phyloP scores from a whole-genome alignment of 164 flowering plant species.

The Hamamelis virginiana region DNA sequence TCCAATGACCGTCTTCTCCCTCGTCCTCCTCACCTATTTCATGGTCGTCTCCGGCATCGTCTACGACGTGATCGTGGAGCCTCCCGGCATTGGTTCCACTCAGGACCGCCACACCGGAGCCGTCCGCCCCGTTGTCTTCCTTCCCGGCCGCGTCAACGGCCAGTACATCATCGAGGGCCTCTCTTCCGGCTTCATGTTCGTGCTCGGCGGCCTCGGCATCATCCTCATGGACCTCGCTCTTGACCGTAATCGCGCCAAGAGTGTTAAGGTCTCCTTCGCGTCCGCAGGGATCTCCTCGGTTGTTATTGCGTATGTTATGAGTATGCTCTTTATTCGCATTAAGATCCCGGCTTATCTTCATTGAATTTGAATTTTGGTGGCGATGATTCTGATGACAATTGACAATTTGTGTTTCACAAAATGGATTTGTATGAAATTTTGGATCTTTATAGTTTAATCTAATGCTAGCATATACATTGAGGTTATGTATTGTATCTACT shows the following conservation, averaged over 20 bases:
- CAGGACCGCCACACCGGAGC: constrained; percentile 85
- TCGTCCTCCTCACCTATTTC: constrained; percentile 89
- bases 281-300: constrained; percentile 64
- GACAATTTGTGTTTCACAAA: too few relatives aligned
- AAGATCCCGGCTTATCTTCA: constrained; percentile 89
- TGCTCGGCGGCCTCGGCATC: constrained; percentile 90
- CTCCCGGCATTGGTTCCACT: constrained; percentile 91
- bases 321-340: constrained; percentile 91
- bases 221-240: constrained; percentile 79
- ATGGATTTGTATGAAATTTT: too few relatives aligned
- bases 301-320: constrained; percentile 81
- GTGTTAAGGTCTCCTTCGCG: constrained; percentile 67
- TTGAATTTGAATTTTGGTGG: constrained; percentile 16
- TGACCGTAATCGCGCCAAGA: constrained; percentile 64
- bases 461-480: too few relatives aligned
- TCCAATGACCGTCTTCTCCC: constrained; percentile 68
- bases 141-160: constrained; percentile 90
- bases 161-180: constrained; percentile 99
- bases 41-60: constrained; percentile 92
- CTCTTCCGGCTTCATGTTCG: constrained; percentile 96
- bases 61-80: constrained; percentile 98
- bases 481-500: too few relatives aligned
- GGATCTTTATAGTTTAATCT: too few relatives aligned
- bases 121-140: constrained; percentile 82
- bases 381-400: too few relatives aligned